A percentile compares a stretch with the other conserved stretches of the same genome.
phyloP scores from a whole-genome alignment of 225 moss, liverwort and hornwort species.

The Antitrichia curtipendula region DNA sequence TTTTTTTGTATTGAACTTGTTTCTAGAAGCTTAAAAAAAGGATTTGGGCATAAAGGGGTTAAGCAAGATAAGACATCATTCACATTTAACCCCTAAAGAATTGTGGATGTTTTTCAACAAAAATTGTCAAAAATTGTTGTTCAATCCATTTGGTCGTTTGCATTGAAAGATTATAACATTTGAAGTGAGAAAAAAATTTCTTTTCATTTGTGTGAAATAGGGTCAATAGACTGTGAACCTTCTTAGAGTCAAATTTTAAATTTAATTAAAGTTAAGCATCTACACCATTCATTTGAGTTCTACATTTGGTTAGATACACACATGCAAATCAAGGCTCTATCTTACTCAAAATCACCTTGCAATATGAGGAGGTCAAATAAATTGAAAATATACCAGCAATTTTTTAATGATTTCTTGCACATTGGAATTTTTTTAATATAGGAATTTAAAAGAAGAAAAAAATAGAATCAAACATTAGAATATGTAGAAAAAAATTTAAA shows the following conservation, averaged over 20 bases:
- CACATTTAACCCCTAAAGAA: no score
- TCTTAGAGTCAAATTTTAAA: neutral
- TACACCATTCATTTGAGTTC: neutral
- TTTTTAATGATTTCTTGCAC: neutral
- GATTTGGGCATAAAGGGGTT: no score
- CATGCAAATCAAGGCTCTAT: neutral
- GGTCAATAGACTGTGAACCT: neutral
- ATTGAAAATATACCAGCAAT: accelerated
- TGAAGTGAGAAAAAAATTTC: neutral
- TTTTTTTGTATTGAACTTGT: neutral
- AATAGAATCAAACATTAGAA: neutral
- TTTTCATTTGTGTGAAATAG: accelerated
- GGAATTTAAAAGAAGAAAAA: neutral
- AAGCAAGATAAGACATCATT: no score
- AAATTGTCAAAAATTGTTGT: no score
- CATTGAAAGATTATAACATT: neutral
- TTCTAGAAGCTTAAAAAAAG: no score
- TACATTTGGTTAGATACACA: accelerated
- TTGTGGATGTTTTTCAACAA: no score
- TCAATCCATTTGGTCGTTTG: no score
- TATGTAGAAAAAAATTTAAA: no score
- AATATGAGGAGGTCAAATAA: neutral
- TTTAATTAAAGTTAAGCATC: neutral
- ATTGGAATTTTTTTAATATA: neutral
- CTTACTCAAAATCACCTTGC: neutral